A percentile compares a stretch with the other conserved stretches of the same genome.
These are phyloP conservation scores for Aspergillus taichungensis DNA, from an alignment of 495 filamentous ascomycete species.

Conservation along the genomic window DNA sequence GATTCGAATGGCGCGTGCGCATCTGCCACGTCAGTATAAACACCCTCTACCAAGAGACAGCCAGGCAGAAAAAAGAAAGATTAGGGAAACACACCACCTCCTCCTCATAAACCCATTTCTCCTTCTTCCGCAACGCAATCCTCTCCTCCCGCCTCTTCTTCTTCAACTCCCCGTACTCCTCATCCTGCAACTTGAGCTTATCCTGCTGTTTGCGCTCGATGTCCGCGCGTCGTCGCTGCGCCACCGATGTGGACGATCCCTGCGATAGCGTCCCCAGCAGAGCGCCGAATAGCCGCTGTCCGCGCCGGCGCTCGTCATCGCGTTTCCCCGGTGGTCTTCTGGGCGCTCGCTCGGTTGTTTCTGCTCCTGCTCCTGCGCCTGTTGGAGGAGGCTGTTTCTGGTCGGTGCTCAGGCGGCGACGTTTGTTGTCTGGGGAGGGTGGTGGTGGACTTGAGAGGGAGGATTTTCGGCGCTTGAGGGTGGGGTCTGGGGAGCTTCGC, in stretches of 20 bases:
- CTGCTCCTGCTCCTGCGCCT: background rate
- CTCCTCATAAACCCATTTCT: constrained; percentile 72
- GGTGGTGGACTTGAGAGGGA: constrained; percentile 45
- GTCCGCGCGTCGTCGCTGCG: constrained; percentile 73
- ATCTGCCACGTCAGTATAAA: constrained; percentile 57
- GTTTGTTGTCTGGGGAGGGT: constrained; percentile 44
- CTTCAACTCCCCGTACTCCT: constrained; percentile 60
- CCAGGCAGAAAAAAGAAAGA: background rate
- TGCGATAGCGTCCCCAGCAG: constrained; percentile 82
- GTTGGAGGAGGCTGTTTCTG: constrained; percentile 4
- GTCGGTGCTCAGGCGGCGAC: constrained; percentile 40
- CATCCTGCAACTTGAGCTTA: constrained; percentile 65
- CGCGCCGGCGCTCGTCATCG: constrained; percentile 76
- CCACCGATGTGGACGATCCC: constrained; percentile 48
- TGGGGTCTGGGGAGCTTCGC: constrained; percentile 17
- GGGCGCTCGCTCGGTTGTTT: too few relatives aligned
- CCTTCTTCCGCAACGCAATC: constrained; percentile 47
- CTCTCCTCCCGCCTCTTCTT: constrained; percentile 55
- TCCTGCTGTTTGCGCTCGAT: constrained; percentile 86
- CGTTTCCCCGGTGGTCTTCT: constrained; percentile 10
- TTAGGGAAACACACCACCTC: constrained; percentile 53
- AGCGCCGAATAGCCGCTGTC: constrained; percentile 82
- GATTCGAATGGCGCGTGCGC: constrained; percentile 62
- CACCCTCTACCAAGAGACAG: constrained; percentile 1
- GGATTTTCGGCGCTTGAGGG: constrained; percentile 50